Base-by-base conservation (phyloP, 2,329 filamentous ascomycete genomes). In the Cladophialophora carrionii region DNA sequence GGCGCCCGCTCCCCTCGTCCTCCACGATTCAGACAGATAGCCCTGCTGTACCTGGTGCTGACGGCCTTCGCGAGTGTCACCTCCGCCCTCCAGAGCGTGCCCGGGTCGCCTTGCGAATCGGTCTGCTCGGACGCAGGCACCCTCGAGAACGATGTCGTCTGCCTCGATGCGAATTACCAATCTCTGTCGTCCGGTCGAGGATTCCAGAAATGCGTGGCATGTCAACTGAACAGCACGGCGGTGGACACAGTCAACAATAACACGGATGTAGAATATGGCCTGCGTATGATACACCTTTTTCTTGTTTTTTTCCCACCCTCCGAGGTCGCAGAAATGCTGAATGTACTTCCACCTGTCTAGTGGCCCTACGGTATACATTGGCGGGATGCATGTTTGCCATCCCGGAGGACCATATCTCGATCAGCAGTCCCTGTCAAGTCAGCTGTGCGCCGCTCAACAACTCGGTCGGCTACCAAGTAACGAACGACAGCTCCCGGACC, bases 361-460 rank as follows among this genome's bases (percentile, higher is more conserved):
- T 79, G 71, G 81, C 81, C 59, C 74, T 82, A 55, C 79, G 80
- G 48, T 82, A 75, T 66, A 75, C 79, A 1, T 76, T 81, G 46
- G 76, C 78, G 4, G 75, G 73, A 51, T 82, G 80, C 66, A 75
- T 81, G 41, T 82, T 77, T 70, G 78, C 76, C 32, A 77, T 70
- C 31, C 80, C 80, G 7, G 68, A 65, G 60, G 26, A 71, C 72
- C 64, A 73, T 67, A 67, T 78, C 74, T 70, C 73, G 7, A 63
- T 79, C 17, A 80, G 78, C 7, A 79, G 77, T 9, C 79, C 78
- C 4, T 81, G 79, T 62, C 75, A 79, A 53, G 79, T 81, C 14
- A 73, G 76, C 26, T 81, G 79, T 64, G 71, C 75, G n/a, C 59
- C 71, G 0, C 66, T 81, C 34, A 64, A 68, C 54, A 49, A 20